phyloP scores from a whole-genome alignment of 192 early-diverging fungal species.

The Jimgerdemannia lactiflua region DNA sequence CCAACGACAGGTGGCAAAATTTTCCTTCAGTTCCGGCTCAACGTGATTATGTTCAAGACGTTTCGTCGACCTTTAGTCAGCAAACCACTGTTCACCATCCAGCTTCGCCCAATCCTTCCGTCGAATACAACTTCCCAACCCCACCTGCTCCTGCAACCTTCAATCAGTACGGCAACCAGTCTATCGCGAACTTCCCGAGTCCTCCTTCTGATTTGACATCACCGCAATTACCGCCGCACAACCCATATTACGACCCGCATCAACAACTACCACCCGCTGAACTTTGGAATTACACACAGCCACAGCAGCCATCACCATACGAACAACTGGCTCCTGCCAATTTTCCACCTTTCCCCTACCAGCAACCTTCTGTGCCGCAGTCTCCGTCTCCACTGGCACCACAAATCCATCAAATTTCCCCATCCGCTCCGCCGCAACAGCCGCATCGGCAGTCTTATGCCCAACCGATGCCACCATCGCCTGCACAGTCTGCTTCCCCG shows the following conservation, averaged over 20 bases:
- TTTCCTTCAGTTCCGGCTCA: neutral
- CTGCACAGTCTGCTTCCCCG: constrained; percentile 17
- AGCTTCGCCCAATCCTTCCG: neutral
- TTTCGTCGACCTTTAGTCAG: neutral
- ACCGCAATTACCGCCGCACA: constrained; percentile 13
- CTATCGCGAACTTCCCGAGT: constrained; percentile 33
- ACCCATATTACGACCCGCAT: neutral
- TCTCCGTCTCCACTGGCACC: constrained; percentile 12
- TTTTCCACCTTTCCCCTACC: constrained; percentile 20
- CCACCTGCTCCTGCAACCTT: neutral
- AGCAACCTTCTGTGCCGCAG: constrained; percentile 8
- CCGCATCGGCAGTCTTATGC: constrained; percentile 9
- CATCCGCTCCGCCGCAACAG: constrained; percentile 6
- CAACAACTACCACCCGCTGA: neutral
- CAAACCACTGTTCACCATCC: neutral
- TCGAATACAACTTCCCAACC: neutral
- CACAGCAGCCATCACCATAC: constrained; percentile 11
- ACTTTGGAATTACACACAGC: constrained; percentile 2
- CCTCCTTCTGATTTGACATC: constrained; percentile 37
- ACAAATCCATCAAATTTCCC: constrained; percentile 4
- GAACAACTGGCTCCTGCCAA: constrained; percentile 1
- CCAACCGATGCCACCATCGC: neutral
- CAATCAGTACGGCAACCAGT: neutral
- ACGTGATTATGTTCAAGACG: neutral
- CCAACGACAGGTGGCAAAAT: neutral